phyloP scores from a whole-genome alignment of 768 basidiomycete genomes.

The Obba rivulosa region DNA sequence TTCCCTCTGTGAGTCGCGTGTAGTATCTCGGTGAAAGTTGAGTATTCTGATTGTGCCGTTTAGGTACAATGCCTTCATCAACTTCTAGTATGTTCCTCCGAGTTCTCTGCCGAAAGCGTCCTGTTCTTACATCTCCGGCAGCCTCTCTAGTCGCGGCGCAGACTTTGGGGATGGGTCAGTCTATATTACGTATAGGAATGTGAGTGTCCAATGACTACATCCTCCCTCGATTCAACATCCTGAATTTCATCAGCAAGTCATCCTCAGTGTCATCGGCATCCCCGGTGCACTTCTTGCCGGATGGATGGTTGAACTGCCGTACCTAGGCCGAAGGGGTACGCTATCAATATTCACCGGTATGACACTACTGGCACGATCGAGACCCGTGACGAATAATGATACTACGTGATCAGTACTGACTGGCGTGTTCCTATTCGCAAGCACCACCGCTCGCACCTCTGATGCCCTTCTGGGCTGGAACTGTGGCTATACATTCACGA shows the following conservation, averaged over 20 bases:
- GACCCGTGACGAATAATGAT: neutral
- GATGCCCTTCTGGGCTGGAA: slow-evolving; percentile 52
- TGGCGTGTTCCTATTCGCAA: slow-evolving; percentile 52
- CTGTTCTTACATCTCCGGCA: slow-evolving; percentile 15
- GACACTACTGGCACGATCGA: slow-evolving; percentile 4
- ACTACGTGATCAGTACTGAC: slow-evolving; percentile 33
- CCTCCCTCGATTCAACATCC: neutral
- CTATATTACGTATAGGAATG: slow-evolving; percentile 72
- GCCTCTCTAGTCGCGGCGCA: slow-evolving; percentile 61
- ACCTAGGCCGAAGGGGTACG: slow-evolving; percentile 49
- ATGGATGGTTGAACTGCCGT: slow-evolving; percentile 44
- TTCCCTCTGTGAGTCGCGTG: slow-evolving; percentile 50
- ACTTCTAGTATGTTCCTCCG: slow-evolving; percentile 39
- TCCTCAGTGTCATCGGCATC: slow-evolving; percentile 50
- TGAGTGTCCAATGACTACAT: slow-evolving; percentile 20
- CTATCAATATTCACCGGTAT: slow-evolving; percentile 44
- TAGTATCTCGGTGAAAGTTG: neutral
- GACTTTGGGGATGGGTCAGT: slow-evolving; percentile 64
- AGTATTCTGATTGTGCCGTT: neutral
- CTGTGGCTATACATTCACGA: slow-evolving; percentile 52
- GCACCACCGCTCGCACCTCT: slow-evolving; percentile 50
- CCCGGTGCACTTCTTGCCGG: slow-evolving; percentile 55
- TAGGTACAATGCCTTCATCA: slow-evolving; percentile 48
- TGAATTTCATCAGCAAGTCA: slow-evolving; percentile 42
- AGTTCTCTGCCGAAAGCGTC: neutral